phyloP scores from a whole-genome alignment of 23 red algal genomes.

The Agarophyton chilense region DNA sequence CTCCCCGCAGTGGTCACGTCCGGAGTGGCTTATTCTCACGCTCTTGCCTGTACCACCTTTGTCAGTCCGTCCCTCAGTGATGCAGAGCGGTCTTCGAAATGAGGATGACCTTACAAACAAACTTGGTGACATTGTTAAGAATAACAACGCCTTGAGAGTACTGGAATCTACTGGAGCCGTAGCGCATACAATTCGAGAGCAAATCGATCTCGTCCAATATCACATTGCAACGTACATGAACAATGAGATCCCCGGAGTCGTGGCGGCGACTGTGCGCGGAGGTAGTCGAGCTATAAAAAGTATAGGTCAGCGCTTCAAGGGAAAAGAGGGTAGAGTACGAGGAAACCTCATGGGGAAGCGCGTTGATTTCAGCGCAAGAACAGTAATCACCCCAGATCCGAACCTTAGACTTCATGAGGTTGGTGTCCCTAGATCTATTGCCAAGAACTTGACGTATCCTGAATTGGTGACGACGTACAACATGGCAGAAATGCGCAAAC shows the following conservation, averaged over 20 bases:
- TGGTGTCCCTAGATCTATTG: slow-evolving; percentile 91
- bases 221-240: slow-evolving; percentile 99
- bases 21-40: slow-evolving; percentile 94
- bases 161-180: slow-evolving; percentile 84
- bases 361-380: slow-evolving; percentile 98
- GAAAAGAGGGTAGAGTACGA: slow-evolving; percentile 98
- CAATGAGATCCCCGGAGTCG: slow-evolving; percentile 89
- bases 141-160: slow-evolving; percentile 89
- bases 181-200: slow-evolving; percentile 84
- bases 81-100: slow-evolving; percentile 86
- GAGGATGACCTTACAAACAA: slow-evolving; percentile 99
- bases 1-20: slow-evolving; percentile 68
- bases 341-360: slow-evolving; percentile 99
- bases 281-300: slow-evolving; percentile 88
- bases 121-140: slow-evolving; percentile 96
- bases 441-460: slow-evolving; percentile 95
- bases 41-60: slow-evolving; percentile 93
- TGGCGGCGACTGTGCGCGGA: slow-evolving; percentile 78
- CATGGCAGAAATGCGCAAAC: slow-evolving; percentile 69
- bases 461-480: slow-evolving; percentile 95
- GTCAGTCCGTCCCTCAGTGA: slow-evolving; percentile 95
- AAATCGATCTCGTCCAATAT: slow-evolving; percentile 91
- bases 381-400: slow-evolving; percentile 98
- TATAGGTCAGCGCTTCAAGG: slow-evolving; percentile 96
- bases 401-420: slow-evolving; percentile 94